Base-by-base conservation (phyloP, 2,329 filamentous ascomycete species). In the Ilyonectria sp. region DNA sequence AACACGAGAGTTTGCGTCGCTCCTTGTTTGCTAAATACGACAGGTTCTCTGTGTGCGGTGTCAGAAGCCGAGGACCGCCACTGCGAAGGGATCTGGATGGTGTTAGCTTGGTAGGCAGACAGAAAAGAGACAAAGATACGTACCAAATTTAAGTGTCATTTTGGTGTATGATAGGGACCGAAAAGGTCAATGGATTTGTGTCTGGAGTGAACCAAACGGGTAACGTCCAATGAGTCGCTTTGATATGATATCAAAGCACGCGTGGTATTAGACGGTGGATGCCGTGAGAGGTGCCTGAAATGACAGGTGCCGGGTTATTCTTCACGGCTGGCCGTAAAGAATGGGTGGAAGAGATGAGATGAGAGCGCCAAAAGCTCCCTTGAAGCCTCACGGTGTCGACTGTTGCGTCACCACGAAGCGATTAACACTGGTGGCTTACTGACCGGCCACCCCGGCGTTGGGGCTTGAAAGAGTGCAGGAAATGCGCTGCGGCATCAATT, bases 381-480 rank as follows among this genome's bases (percentile, higher is more conserved):
- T 35, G 56, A 74, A 63, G 73, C 74, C 69, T 76, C 73, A 50
- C 59, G 59, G 65, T 59, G 71, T 65, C 44, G 46, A 70, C 60
- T 68, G 70, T 68, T 57, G 31, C 68, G 65, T 69, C 74, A 76
- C 73, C 59, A 26, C 65, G 73, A 78, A 74, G 75, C 74, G 69
- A 69, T 55, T 52, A 52, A 60, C 63, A 68, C 55, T 53, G 26
- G n/a, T 26, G 63, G 70, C 70, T 82, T 83, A 87, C 75, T 84
- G 75, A 73, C 74, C 77, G 70, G 74, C 74, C 69, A 86, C 85
- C 86, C 86, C 86, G 72, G 69, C 85, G 75, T 85, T 87, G 85
- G 86, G 86, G 85, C 80, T 86, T 83, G 83, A 78, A 76, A 80
- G 35, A 61, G 62, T 53, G 69, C 54, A 58, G 68, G 50, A 55